Evolutionary conservation across 352 stramenopile genomes (phyloP).

Genomic region (Globisporangium sylvaticum): DNA sequence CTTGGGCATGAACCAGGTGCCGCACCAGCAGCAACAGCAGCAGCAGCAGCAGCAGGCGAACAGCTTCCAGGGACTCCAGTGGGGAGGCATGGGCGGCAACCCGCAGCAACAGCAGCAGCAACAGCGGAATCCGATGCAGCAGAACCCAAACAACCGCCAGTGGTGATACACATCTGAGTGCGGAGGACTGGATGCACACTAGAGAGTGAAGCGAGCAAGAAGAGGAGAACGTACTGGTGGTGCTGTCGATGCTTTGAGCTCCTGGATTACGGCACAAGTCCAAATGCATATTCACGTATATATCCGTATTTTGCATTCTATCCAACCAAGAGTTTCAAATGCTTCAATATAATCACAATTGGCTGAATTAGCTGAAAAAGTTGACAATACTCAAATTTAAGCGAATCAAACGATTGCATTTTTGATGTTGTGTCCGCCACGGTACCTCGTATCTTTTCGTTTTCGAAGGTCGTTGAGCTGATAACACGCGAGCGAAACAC

Average conservation of each 20-base stretch:
- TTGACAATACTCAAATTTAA: neutral
- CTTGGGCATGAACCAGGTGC: constrained; percentile 52
- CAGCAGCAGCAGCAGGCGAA: constrained; percentile 45
- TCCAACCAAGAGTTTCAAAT: neutral
- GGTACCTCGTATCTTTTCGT: constrained; percentile 12
- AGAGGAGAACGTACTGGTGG: neutral
- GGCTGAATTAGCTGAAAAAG: neutral
- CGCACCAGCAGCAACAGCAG: constrained; percentile 45
- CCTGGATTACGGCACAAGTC: neutral
- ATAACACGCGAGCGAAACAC: neutral
- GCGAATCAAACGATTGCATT: neutral
- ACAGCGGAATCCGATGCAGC: constrained; percentile 52
- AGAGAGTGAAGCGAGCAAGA: neutral
- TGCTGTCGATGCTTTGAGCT: neutral
- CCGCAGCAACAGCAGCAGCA: constrained; percentile 43
- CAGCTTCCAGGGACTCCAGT: constrained; percentile 83
- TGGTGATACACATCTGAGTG: constrained; percentile 20
- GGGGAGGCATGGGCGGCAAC: constrained; percentile 66
- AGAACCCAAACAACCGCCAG: constrained; percentile 39
- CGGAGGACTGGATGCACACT: neutral
- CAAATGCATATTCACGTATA: constrained; percentile 3
- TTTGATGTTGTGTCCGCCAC: neutral
- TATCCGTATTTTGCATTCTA: constrained; percentile 1
- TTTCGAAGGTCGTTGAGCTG: constrained; percentile 1
- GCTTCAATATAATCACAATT: neutral